Percentiles rank a stretch among this genome's conserved stretches.
Evolutionary conservation across 257 asterid species (phyloP).

Genomic region (Solanum peruvianum): DNA sequence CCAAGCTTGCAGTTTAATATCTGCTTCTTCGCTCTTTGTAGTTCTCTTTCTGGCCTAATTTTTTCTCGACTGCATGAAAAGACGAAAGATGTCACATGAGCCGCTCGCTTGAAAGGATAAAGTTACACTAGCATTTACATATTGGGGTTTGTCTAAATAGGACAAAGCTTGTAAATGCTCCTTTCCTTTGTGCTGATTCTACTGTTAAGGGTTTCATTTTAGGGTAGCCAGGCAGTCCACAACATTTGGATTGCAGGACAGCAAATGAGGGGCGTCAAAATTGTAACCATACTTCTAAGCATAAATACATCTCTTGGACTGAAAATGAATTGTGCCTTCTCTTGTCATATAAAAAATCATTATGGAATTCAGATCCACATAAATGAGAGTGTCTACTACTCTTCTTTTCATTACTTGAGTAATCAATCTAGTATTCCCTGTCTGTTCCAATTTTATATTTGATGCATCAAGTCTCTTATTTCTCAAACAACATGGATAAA

Average conservation of each 20-base stretch:
- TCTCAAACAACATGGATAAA: background rate
- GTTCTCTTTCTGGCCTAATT: slow-evolving; percentile 81
- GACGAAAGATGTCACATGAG: slow-evolving; percentile 4
- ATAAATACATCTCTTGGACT: background rate
- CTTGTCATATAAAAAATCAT: background rate
- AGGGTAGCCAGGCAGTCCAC: background rate
- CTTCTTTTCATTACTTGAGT: background rate
- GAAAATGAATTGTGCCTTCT: background rate
- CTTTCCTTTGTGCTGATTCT: background rate
- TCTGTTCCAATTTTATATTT: background rate
- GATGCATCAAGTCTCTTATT: background rate
- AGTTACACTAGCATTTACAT: background rate
- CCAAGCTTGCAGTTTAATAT: slow-evolving; percentile 87
- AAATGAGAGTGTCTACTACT: background rate
- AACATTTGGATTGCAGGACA: background rate
- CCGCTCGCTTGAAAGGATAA: background rate
- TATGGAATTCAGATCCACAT: background rate
- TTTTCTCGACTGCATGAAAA: slow-evolving; percentile 72
- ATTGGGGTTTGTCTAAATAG: background rate
- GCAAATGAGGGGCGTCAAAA: background rate
- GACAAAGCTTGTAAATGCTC: background rate
- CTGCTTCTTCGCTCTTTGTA: slow-evolving; percentile 74
- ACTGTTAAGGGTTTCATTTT: background rate
- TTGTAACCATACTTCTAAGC: background rate
- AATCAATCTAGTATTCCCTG: background rate